Base-by-base conservation (phyloP, 2,329 filamentous ascomycete genomes). In the Epicoccum nigrum region DNA sequence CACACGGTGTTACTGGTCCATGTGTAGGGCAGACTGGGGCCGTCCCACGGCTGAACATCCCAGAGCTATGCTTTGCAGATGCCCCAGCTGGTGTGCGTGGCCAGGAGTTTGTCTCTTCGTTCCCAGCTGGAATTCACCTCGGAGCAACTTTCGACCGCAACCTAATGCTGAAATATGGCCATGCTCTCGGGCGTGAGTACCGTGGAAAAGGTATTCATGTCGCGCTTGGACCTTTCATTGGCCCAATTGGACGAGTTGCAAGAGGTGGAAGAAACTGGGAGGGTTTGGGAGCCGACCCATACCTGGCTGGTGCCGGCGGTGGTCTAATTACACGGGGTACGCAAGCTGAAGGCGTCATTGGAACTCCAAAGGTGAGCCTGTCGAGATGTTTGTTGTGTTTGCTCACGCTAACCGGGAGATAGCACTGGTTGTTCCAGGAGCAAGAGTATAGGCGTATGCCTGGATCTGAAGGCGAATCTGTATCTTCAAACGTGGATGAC, bases 191-290 rank as follows among this genome's bases (percentile, higher is more conserved):
- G n/a, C 74, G 83, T 55, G 88, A 92, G 68, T 86, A 86, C 41
- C 82, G 84, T 11, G 86, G 85, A 4, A 91, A 91, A 64, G 88
- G 88, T 1, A 81, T 85, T 31, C 85, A 91, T 64, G 79, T 90
- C 45, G 84, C 83, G 58, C 78, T 92, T 5, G 88, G 87, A 0
- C 88, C 88, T 0, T 79, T 82, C 0, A 85, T 89, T 21, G 88
- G 88, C 0, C 84, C 89, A 1, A 68, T 91, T 1, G 88, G 88
- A 2, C 81, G 87, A 7, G 86, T 90, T 63, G 87, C 87, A 1
- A 79, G 84, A 42, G 88, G 86, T 7, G 88, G 88, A 12, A 81
- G 88, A 15, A 88, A 84, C 59, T 91, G 87, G 88, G 88, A 92
- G 67, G 83, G 85, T 0, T 87, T 91, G 58, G 86, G 87, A 2